Base-by-base conservation (phyloP, 1,139 yeast species). In the Debaryomycetaceae sp. region DNA sequence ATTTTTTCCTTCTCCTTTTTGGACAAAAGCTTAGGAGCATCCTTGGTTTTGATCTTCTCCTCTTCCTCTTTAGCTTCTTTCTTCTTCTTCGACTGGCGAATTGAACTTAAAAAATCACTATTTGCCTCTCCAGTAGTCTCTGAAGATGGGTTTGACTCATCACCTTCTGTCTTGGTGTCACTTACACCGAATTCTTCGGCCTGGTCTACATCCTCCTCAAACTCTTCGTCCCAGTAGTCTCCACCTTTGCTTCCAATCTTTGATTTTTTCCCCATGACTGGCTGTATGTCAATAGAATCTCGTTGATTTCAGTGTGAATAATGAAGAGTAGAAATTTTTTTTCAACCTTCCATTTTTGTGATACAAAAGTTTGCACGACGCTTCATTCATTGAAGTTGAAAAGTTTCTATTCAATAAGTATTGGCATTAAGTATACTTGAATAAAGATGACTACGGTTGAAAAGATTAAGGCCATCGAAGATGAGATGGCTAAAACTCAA, bases 1-100 rank as follows among this genome's bases (percentile, higher is more conserved):
- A 92, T 95, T 66, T 81, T 86, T 67, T 92, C 99, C 75, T 92
- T 94, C 61, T 92, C 98, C 70, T 94, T 94, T 76, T 92, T 94
- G 44, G 95, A 81, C 66, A 92, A 87, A 55, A 91, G 70, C 50
- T 81, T 78, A 37, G 94, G 87, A 32, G 80, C 89, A 37, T 73
- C 77, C 60, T 69, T 52, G 44, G 61, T 47, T 58, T 63, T 73
- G 63, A 56, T 55, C 64, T 73, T 73, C 45, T 65, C 55, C 48
- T 76, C 76, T 46, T 72, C 78, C 37, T 75, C 78, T 58, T 73
- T 78, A 29, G 65, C 70, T 41, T 78, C 82, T 67, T 83, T 83
- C 72, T 86, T 87, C 63, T 81, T 78, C 69, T 87, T 87, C 42
- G 91, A 82, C 50, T 77, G 79, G 65, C 86, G 80, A 62, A 91